A percentile compares a stretch with the other conserved stretches of the same genome.
These are phyloP conservation scores for Fusarium chuoi DNA, from an alignment of 2,329 filamentous ascomycete genomes.

Conservation along the genomic window DNA sequence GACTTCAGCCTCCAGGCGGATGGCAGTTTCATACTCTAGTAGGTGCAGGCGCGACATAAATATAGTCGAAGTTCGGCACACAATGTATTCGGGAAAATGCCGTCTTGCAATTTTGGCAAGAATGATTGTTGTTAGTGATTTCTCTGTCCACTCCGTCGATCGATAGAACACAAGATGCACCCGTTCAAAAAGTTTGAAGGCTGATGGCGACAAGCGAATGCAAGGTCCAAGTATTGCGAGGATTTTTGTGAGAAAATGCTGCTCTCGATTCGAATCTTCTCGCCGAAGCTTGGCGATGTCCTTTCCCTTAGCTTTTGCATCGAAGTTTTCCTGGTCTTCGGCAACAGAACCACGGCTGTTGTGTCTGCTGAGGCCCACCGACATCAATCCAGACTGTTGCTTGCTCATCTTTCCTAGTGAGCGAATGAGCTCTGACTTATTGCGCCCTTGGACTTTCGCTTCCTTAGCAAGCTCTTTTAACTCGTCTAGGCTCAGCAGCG, in stretches of 20 bases:
- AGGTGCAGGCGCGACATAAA: conserved; percentile 80
- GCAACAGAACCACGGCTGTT: conserved; percentile 68
- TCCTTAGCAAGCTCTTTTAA: conserved; percentile 86
- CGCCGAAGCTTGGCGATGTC: conserved; percentile 33
- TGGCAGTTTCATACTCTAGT: conserved; percentile 88
- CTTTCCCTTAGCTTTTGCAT: neutral
- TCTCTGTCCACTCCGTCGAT: conserved; percentile 97
- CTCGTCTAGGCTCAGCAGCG: conserved; percentile 86
- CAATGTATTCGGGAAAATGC: conserved; percentile 90
- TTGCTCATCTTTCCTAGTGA: conserved; percentile 80
- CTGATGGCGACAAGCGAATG: conserved; percentile 77
- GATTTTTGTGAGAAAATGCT: conserved; percentile 82
- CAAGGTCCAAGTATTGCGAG: conserved; percentile 82
- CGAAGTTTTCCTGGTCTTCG: conserved; percentile 52
- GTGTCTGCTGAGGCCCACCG: conserved; percentile 72
- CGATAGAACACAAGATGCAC: conserved; percentile 97
- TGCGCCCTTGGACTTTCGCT: conserved; percentile 86
- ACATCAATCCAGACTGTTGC: conserved; percentile 79
- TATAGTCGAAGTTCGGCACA: conserved; percentile 89
- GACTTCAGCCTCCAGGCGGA: conserved; percentile 82
- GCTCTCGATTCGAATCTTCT: conserved; percentile 70
- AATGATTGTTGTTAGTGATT: conserved; percentile 94
- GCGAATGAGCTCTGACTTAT: conserved; percentile 81
- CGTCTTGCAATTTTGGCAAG: conserved; percentile 87
- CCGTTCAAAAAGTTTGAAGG: conserved; percentile 87